Base-by-base conservation (phyloP, 495 filamentous ascomycete species). In the Aspergillus campestris region DNA sequence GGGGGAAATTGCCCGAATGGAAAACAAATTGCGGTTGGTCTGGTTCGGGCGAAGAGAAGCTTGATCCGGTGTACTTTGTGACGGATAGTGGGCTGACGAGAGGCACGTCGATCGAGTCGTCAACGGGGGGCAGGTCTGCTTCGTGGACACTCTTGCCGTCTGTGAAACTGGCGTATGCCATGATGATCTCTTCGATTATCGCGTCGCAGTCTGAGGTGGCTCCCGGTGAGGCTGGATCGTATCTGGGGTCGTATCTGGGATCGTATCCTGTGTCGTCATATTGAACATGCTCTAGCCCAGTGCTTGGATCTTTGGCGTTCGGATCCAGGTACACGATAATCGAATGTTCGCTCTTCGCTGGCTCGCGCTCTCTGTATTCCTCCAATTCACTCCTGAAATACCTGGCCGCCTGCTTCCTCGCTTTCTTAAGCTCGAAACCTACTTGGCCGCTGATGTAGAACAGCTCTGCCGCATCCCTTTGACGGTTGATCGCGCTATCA, bases 351-450 rank as follows among this genome's bases (percentile, higher is more conserved):
- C 34, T 47, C 6, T 8, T 10, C 11, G 33, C 14, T 7, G 24
- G 28, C 13, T 34, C 29, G 5, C 30, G 31, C 9, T 24, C 3
- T 29, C 30, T 15, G 30, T 34, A 7, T 15, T 34, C 12, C 44
- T 14, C 14, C 5, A 5, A 27, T 13, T 15, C 46, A 7, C 12
- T 40, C 35, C 40, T 47, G 46, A 6, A 43, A 47, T 47, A 47
- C 36, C 24, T 53, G 24, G 33, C 50, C 14, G 55, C 62, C 6
- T 43, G 40, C 40, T 59, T 65, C 12, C 62, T 44, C 27, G 55
- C 49, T 13, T n/a, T 34, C 12, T 67, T 61, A 34, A 69, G 32
- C 1, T 41, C 49, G 15, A 33, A 45, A 0, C 58, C 56, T n/a
- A 55, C 31, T 12, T 55, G 34, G 29, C 46, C 46, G 14, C 51